Evolutionary conservation across 2,329 filamentous ascomycete species (phyloP), one percentile per base, ranked within the genome.

Genomic region (Neonectria ditissima): DNA sequence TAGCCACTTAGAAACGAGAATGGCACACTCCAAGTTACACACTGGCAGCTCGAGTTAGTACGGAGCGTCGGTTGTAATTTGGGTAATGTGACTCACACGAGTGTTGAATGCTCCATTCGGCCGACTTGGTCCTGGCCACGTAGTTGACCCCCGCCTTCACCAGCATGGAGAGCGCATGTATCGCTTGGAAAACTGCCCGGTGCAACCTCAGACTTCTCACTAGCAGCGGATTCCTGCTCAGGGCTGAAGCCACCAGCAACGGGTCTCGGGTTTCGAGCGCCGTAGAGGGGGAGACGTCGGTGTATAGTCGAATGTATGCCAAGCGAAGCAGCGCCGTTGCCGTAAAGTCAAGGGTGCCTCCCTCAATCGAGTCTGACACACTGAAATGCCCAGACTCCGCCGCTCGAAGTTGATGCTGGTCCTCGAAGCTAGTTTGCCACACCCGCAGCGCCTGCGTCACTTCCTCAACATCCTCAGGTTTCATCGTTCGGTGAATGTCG

Each of bases 111-210:
- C 86, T 88, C 87, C 87, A 89, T 72, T 88, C 85, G 1, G 85
- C 79, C 1, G 86, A 87, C 75, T 89, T 88, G 5, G 86, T 86
- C 66, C 85, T 83, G 44, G 87, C 86, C 51, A 89, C 86, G 68
- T 88, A 89, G 68, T 87, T 88, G 20, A 89, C 86, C 0, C 87
- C 87, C 14, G 84, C 81, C 73, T 89, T 90, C 62, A 91, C 87
- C 24, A 90, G 80, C 80, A 91, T 88, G 4, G 88, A 89, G 37
- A 92, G 79, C 0, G 90, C 89, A 72, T 92, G 90, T 28, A 90
- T 87, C 1, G 89, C 87, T 70, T 92, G 90, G 28, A 91, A 84
- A 0, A 92, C 85, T 1, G 89, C 90, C 48, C 88, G 81, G 34
- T 87, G 88, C 24, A 91, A 82, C 32, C 87, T 85, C 20, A 84